Evolutionary conservation across 2,329 filamentous ascomycete species (phyloP).

Genomic region (Apiospora koreana): DNA sequence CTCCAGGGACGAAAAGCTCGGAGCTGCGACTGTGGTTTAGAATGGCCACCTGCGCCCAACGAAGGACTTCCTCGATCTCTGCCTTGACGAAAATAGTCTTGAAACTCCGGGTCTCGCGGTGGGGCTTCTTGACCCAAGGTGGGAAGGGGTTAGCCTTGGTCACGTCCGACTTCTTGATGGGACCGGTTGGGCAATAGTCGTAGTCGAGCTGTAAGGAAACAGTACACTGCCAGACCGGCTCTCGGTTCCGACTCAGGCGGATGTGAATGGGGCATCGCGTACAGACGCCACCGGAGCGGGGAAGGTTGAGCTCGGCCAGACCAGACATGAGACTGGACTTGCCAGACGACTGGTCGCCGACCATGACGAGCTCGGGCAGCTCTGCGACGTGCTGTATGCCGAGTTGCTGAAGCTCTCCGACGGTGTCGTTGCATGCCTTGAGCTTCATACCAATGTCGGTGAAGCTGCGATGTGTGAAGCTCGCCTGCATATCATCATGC

Average conservation of each 20-base stretch:
- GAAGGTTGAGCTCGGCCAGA: conserved; percentile 60
- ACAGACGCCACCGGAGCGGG: conserved; percentile 54
- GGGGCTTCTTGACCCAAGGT: conserved; percentile 57
- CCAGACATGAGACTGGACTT: conserved; percentile 65
- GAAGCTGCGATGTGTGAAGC: conserved; percentile 40
- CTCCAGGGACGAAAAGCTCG: conserved; percentile 54
- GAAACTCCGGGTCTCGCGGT: conserved; percentile 57
- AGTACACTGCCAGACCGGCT: conserved; percentile 65
- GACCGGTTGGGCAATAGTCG: conserved; percentile 46
- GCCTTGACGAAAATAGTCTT: conserved; percentile 60
- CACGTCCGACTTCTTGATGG: conserved; percentile 48
- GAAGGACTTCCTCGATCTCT: conserved; percentile 67
- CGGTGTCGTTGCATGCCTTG: conserved; percentile 65
- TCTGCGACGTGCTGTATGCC: conserved; percentile 72
- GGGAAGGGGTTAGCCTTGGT: conserved; percentile 57
- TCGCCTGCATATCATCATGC: conserved; percentile 25
- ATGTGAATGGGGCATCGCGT: conserved; percentile 83
- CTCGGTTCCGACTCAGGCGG: conserved; percentile 59
- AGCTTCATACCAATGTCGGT: conserved; percentile 62
- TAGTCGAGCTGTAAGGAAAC: conserved; percentile 70
- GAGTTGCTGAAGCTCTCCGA: conserved; percentile 69
- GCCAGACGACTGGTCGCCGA: conserved; percentile 83
- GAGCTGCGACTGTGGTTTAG: conserved; percentile 64
- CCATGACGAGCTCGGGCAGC: conserved; percentile 77
- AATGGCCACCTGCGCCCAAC: conserved; percentile 75